These are phyloP conservation scores for Talaromyces borbonicus DNA, from an alignment of 495 filamentous ascomycete genomes.

Conservation along the genomic window DNA sequence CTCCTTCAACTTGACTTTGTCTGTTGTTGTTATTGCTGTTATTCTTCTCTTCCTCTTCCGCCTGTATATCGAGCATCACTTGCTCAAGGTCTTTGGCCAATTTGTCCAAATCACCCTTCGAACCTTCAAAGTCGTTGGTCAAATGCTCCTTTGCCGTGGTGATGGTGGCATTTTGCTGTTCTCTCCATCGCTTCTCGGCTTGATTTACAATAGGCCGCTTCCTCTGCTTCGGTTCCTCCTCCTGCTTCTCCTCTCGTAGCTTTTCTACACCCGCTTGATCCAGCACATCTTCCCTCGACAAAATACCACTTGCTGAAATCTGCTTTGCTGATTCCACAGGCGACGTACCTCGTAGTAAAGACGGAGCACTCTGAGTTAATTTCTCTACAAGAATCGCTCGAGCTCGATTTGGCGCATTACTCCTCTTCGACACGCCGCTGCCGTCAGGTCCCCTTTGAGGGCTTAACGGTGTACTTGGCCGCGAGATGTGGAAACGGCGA, in stretches of 20 bases:
- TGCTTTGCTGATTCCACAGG: slow-evolving; percentile 22
- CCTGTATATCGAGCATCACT: slow-evolving; percentile 27
- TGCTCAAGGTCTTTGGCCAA: slow-evolving; percentile 37
- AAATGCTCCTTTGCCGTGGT: slow-evolving; percentile 33
- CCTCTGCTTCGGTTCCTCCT: slow-evolving; percentile 14
- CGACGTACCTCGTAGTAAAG: slow-evolving; percentile 32
- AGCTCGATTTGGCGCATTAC: slow-evolving; percentile 18
- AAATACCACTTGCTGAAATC: neutral
- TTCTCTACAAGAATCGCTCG: slow-evolving; percentile 37
- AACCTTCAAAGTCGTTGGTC: slow-evolving; percentile 20
- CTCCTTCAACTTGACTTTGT: no score
- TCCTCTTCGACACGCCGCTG: slow-evolving; percentile 33
- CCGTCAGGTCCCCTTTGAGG: slow-evolving; percentile 14
- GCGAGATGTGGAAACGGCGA: slow-evolving; percentile 36
- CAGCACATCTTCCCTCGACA: no score
- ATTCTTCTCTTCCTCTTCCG: slow-evolving; percentile 15
- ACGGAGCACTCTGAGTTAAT: slow-evolving; percentile 24
- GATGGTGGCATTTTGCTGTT: slow-evolving; percentile 26
- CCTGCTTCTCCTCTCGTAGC: slow-evolving; percentile 1
- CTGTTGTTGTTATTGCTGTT: neutral
- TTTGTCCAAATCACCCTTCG: slow-evolving; percentile 35
- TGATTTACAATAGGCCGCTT: slow-evolving; percentile 37
- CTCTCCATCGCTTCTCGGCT: slow-evolving; percentile 35
- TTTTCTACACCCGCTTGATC: neutral
- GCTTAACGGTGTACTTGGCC: slow-evolving; percentile 20